Base-by-base conservation (phyloP, 345 rosid species). In the Anacardium occidentale region DNA sequence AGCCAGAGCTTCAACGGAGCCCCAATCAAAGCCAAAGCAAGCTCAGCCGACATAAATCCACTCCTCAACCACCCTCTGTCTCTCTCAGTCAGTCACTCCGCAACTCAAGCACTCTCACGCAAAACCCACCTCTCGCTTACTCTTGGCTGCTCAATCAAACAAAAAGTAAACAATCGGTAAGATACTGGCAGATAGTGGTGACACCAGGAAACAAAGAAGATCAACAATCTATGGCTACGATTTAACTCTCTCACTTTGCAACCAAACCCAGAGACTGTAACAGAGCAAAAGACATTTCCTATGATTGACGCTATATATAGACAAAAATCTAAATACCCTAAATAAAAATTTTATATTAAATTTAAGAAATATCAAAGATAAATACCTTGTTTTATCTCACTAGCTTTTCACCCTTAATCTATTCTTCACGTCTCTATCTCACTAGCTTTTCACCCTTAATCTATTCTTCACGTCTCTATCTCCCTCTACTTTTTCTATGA, bases 11-110 rank as follows among this genome's bases (percentile, higher is more conserved):
- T 71, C 78, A 79, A 83, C 81, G 69, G 86, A 85, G 88, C 84
- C 87, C 88, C 86, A 91, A 85, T 84, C 85, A 83, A 82, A 86
- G 80, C 80, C 96, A 87, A 81, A 76, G 77, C 88, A 87, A 79
- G 83, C 71, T 76, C 85, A 86, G 90, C 93, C 93, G 95, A 89
- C 99, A 96, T 90, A 93, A 83, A 96, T 85, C 85, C 82, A 63
- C 90, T 69, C 32, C 73, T 40, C 74, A 55, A 50, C 70, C 79
- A 68, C 76, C 55, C 69, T 57, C 24, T 17, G 58, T 22, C 65
- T 61, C 53, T 26, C 74, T 44, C 71, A 13, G 60, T 37, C 59
- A 45, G 17, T 22, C 48, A n/a, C 60, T 26, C 60, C 11, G 14
- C 17, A 34, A 17, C 25, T 32, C 51, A 65, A 59, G n/a, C 42